Evolutionary conservation across 192 early-diverging fungal species (phyloP).

Genomic region (Helicostylum pulchrum): DNA sequence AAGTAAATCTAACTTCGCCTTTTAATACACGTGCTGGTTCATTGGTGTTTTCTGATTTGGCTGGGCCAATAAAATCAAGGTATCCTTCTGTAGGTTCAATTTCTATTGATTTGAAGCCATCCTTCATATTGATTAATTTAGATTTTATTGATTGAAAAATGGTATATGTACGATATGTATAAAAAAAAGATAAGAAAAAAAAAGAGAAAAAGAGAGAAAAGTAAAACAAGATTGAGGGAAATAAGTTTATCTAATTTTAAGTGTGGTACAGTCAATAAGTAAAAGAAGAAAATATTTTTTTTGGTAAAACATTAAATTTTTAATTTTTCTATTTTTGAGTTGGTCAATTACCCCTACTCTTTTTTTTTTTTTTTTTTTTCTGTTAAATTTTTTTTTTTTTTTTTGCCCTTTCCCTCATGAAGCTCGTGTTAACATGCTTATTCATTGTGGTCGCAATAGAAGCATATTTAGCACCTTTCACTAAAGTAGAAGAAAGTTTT

Average conservation of each 20-base stretch:
- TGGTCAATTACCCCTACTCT: neutral
- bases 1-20: slow-evolving; percentile 18
- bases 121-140: slow-evolving; percentile 19
- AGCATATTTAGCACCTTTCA: slow-evolving; percentile 62
- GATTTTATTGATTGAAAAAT: slow-evolving; percentile 8
- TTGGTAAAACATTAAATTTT: slow-evolving; percentile 3
- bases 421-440: slow-evolving; percentile 18
- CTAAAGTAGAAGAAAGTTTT: slow-evolving; percentile 98
- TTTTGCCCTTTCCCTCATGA: slow-evolving; percentile 10
- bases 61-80: slow-evolving; percentile 29
- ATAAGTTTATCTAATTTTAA: neutral
- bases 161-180: neutral
- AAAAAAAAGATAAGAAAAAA: neutral
- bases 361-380: neutral
- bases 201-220: slow-evolving; percentile 3
- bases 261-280: neutral
- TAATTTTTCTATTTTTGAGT: slow-evolving; percentile 2
- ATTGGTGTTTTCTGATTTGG: neutral
- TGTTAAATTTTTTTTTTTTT: slow-evolving; percentile 4
- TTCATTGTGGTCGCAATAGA: slow-evolving; percentile 32
- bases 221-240: slow-evolving; percentile 1
- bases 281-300: neutral
- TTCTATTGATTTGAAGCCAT: slow-evolving; percentile 24
- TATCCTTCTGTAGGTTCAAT: slow-evolving; percentile 29
- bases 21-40: slow-evolving; percentile 13